Evolutionary conservation across 768 basidiomycete genomes (phyloP).

Genomic region (Leucosporidium scottii): DNA sequence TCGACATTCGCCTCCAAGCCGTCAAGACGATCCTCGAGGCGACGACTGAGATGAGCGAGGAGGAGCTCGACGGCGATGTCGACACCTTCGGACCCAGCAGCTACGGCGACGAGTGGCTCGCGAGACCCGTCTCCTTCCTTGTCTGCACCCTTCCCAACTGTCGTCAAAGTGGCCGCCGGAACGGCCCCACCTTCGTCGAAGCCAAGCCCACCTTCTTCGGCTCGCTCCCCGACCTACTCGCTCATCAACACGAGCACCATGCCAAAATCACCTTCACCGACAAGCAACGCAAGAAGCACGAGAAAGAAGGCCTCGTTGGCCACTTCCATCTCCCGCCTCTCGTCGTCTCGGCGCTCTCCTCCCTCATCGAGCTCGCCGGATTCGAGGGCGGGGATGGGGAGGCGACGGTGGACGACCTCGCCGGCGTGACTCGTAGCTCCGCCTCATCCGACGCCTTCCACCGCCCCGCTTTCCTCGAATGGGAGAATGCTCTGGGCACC

Average conservation of each 20-base stretch:
- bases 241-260: constrained; percentile 13
- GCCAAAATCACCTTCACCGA: background rate
- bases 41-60: constrained; percentile 75
- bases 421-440: too few species aligned
- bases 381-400: too few species aligned
- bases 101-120: constrained; percentile 8
- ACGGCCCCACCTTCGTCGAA: background rate
- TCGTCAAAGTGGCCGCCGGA: background rate
- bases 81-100: background rate
- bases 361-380: too few species aligned
- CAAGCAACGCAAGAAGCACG: too few species aligned
- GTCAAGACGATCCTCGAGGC: constrained; percentile 56
- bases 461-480: too few species aligned
- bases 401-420: too few species aligned
- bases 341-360: too few species aligned
- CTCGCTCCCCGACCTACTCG: constrained; percentile 1
- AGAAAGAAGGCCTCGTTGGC: too few species aligned
- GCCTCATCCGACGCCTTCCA: too few species aligned
- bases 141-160: background rate
- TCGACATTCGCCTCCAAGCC: background rate
- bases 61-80: constrained; percentile 48
- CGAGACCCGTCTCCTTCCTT: background rate
- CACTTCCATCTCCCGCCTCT: too few species aligned
- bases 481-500: too few species aligned
- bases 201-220: constrained; percentile 12